Percentiles rank a stretch among this genome's conserved stretches.
These are phyloP conservation scores for Clohesyomyces aquaticus DNA, from an alignment of 495 filamentous ascomycete genomes.

Conservation along the genomic window DNA sequence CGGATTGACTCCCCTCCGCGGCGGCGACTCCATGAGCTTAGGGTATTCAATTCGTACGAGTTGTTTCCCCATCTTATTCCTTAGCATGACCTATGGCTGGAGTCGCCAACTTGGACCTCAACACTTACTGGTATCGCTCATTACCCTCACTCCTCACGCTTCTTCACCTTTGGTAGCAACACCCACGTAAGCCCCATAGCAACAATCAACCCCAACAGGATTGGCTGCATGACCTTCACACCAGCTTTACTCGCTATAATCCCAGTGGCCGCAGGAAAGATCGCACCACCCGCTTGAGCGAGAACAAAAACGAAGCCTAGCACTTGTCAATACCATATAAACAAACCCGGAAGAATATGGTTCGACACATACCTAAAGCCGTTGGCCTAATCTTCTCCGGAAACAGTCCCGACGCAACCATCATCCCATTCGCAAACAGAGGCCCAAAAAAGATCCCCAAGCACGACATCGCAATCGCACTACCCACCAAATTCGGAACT, in stretches of 20 bases:
- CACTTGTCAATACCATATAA: background rate
- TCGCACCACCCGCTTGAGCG: conserved; percentile 37
- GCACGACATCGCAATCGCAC: conserved; percentile 23
- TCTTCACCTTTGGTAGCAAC: conserved; percentile 20
- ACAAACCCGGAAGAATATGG: background rate
- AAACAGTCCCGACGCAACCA: conserved; percentile 32
- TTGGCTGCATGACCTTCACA: conserved; percentile 37
- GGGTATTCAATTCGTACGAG: no score
- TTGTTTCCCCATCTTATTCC: no score
- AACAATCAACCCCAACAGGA: conserved; percentile 30
- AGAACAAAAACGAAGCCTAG: conserved; percentile 37
- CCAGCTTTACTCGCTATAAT: conserved; percentile 37
- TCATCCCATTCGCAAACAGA: conserved; percentile 38
- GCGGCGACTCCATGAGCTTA: no score
- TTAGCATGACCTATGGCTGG: no score
- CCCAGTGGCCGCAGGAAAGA: conserved; percentile 36
- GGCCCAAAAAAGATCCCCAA: conserved; percentile 38
- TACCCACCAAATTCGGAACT: conserved; percentile 35
- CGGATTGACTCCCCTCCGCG: no score
- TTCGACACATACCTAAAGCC: conserved; percentile 18
- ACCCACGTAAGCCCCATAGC: conserved; percentile 29
- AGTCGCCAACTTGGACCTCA: no score
- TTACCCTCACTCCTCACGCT: conserved; percentile 4
- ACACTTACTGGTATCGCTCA: no score
- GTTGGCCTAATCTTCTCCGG: conserved; percentile 20